Conservation (phyloP, 345 rosid species). For the Toxicodendron radicans region DNA sequence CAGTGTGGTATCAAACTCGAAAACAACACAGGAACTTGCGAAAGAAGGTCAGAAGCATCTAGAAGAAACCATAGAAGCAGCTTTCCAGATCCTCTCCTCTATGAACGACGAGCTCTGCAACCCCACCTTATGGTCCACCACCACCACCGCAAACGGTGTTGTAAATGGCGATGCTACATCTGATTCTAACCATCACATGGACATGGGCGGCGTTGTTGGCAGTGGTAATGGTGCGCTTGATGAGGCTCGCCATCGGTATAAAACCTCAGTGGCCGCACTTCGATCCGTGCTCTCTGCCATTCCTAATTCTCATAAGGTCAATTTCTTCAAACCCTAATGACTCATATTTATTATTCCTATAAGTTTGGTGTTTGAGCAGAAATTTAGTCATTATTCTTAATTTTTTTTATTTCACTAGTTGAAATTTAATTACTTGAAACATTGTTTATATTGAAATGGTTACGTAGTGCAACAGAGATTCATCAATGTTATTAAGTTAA, state of each 20-base stretch:
- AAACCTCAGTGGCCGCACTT: slow-evolving; percentile 85
- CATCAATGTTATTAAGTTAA: neutral
- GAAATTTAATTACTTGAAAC: too few species aligned
- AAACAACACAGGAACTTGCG: slow-evolving; percentile 84
- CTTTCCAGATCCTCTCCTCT: slow-evolving; percentile 76
- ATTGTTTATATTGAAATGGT: neutral
- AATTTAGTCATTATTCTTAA: neutral
- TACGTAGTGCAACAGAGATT: neutral
- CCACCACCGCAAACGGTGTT: slow-evolving; percentile 28
- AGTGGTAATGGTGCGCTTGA: slow-evolving; percentile 71
- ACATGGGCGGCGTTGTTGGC: slow-evolving; percentile 39
- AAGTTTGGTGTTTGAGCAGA: neutral
- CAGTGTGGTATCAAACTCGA: slow-evolving; percentile 21
- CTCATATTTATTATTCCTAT: neutral
- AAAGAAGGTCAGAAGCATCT: slow-evolving; percentile 84
- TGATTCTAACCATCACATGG: slow-evolving; percentile 53
- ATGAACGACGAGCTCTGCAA: slow-evolving; percentile 98
- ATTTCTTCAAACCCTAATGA: neutral
- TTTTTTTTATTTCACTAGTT: too few species aligned
- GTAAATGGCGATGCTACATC: slow-evolving; percentile 45
- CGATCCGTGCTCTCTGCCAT: slow-evolving; percentile 79
- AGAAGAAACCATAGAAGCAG: slow-evolving; percentile 85
- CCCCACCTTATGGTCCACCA: slow-evolving; percentile 74
- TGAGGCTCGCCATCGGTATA: slow-evolving; percentile 79
- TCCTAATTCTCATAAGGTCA: slow-evolving; percentile 76